Evolutionary conservation across 805 yeast genomes (phyloP).

Genomic region (Kregervanrija delftensis): DNA sequence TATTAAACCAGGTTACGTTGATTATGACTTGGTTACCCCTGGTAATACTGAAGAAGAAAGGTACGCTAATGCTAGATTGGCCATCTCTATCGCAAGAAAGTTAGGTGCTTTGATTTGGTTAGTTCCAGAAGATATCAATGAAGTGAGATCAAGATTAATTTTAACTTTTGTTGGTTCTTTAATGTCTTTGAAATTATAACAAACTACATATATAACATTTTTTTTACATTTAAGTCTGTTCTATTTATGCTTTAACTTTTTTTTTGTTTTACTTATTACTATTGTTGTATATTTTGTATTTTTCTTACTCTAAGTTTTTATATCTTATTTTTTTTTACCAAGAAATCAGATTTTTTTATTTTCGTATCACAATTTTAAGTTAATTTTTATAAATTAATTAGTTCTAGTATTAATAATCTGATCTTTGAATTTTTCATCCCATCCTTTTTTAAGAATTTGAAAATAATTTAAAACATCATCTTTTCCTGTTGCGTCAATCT

Average conservation of each 20-base stretch:
- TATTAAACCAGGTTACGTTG: conserved; percentile 95
- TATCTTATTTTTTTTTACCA: neutral
- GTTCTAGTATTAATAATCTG: conserved; percentile 44
- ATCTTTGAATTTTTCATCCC: conserved; percentile 70
- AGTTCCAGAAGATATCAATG: conserved; percentile 99
- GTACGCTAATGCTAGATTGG: conserved; percentile 92
- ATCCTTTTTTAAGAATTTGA: conserved; percentile 47
- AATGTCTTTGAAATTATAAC: conserved; percentile 52
- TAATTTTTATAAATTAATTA: conserved; percentile 5
- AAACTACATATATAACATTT: neutral
- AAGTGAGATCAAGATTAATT: conserved; percentile 89
- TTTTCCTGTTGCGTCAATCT: conserved; percentile 57
- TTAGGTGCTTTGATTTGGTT: conserved; percentile 97
- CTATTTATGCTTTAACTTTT: neutral
- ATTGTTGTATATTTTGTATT: neutral
- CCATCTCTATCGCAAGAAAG: conserved; percentile 97
- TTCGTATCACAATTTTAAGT: conserved; percentile 4
- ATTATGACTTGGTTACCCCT: conserved; percentile 80
- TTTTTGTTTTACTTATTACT: conserved; percentile 3
- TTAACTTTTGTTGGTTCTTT: conserved; percentile 92
- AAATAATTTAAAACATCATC: conserved; percentile 62
- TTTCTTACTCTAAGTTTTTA: neutral
- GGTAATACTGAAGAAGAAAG: conserved; percentile 78
- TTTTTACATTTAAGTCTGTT: neutral
- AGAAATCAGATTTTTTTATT: neutral